Evolutionary conservation across 306 rosid genomes (phyloP), one percentile per base, ranked within the genome.

Genomic region (Prunus campanulata): DNA sequence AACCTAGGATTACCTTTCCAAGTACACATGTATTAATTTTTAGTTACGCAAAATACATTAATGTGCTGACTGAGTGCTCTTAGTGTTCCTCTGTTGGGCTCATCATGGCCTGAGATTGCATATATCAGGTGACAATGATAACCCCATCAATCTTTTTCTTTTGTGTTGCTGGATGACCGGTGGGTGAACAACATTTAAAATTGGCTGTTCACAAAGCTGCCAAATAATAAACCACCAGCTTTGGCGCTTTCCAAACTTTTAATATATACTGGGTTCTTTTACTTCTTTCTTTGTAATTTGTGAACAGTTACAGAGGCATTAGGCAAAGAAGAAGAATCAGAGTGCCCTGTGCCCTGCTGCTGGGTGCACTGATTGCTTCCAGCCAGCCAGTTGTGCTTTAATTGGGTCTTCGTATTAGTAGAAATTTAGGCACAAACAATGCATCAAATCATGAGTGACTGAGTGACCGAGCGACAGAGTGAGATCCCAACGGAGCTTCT

Each of bases 111-210:
- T 39, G 47, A 79, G 88, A 87, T 87, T 59, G 72, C 77, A 68
- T 60, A 18, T 85, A 87, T 87, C 80, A 71, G 80, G 80, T 81
- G 82, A 81, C 81, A 90, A 89, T 93, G 83, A 89, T 86, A 79
- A 72, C n/a, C 84, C 80, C 78, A 66, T 79, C 76, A 62, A 75
- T 29, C 72, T 42, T 44, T 60, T 69, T 52, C 29, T 68, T 54
- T 71, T 48, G 47, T 79, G 68, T 47, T 71, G 80, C 79, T 86
- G 74, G 70, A 69, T 79, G 74, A 82, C 75, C 72, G 81, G 65
- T 79, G 46, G 77, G 66, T 73, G 42, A 74, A 27, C 54, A 64
- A 52, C 29, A 52, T 19, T 35, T 75, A 12, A 65, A 72, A 49
- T 49, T 13, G 52, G 5, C 60, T 14, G 29, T n/a, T 25, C 9